These are phyloP conservation scores for Cynara cardunculus DNA, from an alignment of 129 eudicot species.

Conservation along the genomic window DNA sequence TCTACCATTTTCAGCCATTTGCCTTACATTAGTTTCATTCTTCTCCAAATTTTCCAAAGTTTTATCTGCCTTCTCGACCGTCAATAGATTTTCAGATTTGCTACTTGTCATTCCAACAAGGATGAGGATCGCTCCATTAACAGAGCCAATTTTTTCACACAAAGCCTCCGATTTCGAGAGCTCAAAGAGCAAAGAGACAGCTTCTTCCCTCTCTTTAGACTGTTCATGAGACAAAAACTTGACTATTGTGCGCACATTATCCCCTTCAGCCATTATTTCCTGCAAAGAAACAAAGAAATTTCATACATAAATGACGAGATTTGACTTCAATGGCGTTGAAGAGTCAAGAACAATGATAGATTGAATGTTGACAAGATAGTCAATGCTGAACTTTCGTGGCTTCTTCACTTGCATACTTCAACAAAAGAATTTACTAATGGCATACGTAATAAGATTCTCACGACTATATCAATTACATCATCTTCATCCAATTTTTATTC, in stretches of 20 bases:
- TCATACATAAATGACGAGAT: not conserved
- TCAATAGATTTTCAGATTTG: constrained; percentile 62
- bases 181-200: constrained; percentile 76
- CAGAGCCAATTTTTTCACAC: constrained; percentile 80
- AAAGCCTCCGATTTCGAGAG: constrained; percentile 72
- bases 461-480: too few relatives aligned
- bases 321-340: not conserved
- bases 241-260: constrained; percentile 82
- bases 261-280: constrained; percentile 96
- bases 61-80: constrained; percentile 78
- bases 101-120: constrained; percentile 96
- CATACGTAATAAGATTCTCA: too few relatives aligned
- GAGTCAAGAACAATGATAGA: constrained; percentile 11
- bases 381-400: too few relatives aligned
- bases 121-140: constrained; percentile 82
- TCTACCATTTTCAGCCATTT: constrained; percentile 91
- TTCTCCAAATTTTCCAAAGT: constrained; percentile 71
- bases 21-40: constrained; percentile 78
- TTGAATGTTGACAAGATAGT: too few relatives aligned
- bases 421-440: too few relatives aligned
- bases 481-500: too few relatives aligned
- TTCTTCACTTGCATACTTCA: too few relatives aligned
- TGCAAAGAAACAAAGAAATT: constrained; percentile 34
- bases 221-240: constrained; percentile 76
- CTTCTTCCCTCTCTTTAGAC: constrained; percentile 90